Evolutionary conservation across 306 rosid genomes (phyloP), one percentile per base, ranked within the genome.

Genomic region (Quercus dentata): DNA sequence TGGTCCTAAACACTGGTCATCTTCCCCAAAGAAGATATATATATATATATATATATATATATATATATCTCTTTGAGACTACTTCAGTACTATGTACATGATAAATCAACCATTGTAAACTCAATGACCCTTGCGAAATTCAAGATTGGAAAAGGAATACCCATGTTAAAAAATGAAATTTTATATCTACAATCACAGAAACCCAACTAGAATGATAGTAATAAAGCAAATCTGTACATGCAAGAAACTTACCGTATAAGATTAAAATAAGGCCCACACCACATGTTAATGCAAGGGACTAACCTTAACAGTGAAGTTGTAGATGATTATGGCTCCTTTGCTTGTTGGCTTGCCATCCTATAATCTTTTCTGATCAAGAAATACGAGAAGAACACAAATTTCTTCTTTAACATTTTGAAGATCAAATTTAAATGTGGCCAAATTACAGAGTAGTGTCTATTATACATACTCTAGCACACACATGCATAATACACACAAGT

Each of bases 241-340:
- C 19, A 13, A 67, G 44, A 38, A 38, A 31, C 51, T 33, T 67
- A 18, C 30, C 23, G 18, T 38, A 38, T 38, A 38, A 38, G 9
- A 38, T 6, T 28, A 33, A 31, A 38, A 38, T 38, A 67, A 33
- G 71, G 23, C 51, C 10, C 44, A 38, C 44, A 38, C 25, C 4
- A 33, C 14, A 18, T 15, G 5, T 67, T 67, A 44, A 18, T 33
- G n/a, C 23, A 19, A 31, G 69, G 23, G 54, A 46, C 76, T 12
- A 69, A 90, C 97, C 87, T 90, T 88, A 75, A 88, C 82, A 55
- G 80, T 58, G 52, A 92, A 79, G 71, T 88, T 5, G 75, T 75
- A 85, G 15, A 90, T 30, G 90, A 85, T 6, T 76, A 79, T 3
- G 84, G 87, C 79, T 70, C 70, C 23, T 80, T 71, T 23, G 77